These are phyloP conservation scores for Panaeolus papilionaceus DNA, from an alignment of 768 basidiomycete species.

Conservation along the genomic window DNA sequence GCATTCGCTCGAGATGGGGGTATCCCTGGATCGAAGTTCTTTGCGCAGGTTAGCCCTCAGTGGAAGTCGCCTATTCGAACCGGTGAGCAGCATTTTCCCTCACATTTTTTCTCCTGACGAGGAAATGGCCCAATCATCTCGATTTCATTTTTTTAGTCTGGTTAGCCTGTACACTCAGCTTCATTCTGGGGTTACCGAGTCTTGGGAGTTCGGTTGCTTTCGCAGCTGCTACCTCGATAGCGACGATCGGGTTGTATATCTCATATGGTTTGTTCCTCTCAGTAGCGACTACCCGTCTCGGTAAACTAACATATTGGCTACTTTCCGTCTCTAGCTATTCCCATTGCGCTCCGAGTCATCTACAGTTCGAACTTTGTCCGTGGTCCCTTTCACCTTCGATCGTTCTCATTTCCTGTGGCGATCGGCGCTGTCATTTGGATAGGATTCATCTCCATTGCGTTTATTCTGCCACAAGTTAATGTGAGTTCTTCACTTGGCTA, in stretches of 20 bases:
- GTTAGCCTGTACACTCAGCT: constrained; percentile 79
- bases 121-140: background rate
- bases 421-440: constrained; percentile 71
- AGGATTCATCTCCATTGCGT: constrained; percentile 71
- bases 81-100: constrained; percentile 40
- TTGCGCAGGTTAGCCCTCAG: constrained; percentile 63
- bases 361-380: constrained; percentile 64
- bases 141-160: constrained; percentile 54
- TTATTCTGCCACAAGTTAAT: constrained; percentile 74
- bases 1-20: constrained; percentile 80
- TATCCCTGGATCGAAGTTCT: constrained; percentile 70
- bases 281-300: too few species aligned
- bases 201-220: constrained; percentile 78
- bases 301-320: too few species aligned
- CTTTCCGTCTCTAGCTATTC: constrained; percentile 52
- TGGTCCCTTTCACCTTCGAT: constrained; percentile 77
- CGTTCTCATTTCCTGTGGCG: constrained; percentile 65
- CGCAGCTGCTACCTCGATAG: constrained; percentile 62
- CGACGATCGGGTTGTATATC: constrained; percentile 79
- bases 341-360: constrained; percentile 70
- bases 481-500: constrained; percentile 35
- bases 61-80: constrained; percentile 73
- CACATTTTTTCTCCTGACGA: too few species aligned
- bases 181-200: constrained; percentile 76
- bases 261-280: constrained; percentile 59